phyloP scores from a whole-genome alignment of 140 eudicot species.

The Ambrosia hybrid region DNA sequence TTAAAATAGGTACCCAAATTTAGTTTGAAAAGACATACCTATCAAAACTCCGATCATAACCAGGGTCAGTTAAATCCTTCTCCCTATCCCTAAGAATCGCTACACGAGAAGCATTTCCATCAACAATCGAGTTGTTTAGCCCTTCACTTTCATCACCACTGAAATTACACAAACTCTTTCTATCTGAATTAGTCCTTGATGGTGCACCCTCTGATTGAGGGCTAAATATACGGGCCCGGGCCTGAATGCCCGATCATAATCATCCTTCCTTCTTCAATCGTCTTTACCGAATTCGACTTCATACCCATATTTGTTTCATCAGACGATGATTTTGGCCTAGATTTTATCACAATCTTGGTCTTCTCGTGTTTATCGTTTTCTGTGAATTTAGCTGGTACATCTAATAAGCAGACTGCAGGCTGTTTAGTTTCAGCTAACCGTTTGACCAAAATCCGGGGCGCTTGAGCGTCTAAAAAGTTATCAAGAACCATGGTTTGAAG shows the following conservation, averaged over 20 bases:
- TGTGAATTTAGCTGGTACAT: conserved; percentile 62
- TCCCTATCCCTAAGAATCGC: conserved; percentile 95
- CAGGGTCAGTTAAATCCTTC: conserved; percentile 93
- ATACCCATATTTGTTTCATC: conserved; percentile 52
- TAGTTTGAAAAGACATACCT: conserved; percentile 42
- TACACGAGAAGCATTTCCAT: conserved; percentile 65
- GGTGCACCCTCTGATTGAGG: conserved; percentile 49
- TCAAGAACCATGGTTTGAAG: conserved; percentile 82
- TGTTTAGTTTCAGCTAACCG: conserved; percentile 53
- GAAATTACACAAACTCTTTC: conserved; percentile 32
- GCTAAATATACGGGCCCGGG: conserved; percentile 88
- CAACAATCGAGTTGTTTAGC: conserved; percentile 31
- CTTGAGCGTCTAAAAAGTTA: conserved; percentile 60
- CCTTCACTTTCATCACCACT: conserved; percentile 59
- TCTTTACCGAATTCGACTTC: conserved; percentile 48
- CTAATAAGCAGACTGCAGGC: conserved; percentile 68
- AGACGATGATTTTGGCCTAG: conserved; percentile 65
- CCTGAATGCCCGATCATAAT: conserved; percentile 75
- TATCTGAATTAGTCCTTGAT: conserved; percentile 38
- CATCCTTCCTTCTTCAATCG: conserved; percentile 97
- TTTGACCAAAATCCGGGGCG: conserved; percentile 65
- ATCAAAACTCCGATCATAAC: conserved; percentile 91
- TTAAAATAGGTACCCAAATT: background rate
- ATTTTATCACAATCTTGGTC: conserved; percentile 66
- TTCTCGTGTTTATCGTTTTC: conserved; percentile 65